These are phyloP conservation scores for Phytopythium kandeliae DNA, from an alignment of 352 stramenopile genomes.

Conservation along the genomic window DNA sequence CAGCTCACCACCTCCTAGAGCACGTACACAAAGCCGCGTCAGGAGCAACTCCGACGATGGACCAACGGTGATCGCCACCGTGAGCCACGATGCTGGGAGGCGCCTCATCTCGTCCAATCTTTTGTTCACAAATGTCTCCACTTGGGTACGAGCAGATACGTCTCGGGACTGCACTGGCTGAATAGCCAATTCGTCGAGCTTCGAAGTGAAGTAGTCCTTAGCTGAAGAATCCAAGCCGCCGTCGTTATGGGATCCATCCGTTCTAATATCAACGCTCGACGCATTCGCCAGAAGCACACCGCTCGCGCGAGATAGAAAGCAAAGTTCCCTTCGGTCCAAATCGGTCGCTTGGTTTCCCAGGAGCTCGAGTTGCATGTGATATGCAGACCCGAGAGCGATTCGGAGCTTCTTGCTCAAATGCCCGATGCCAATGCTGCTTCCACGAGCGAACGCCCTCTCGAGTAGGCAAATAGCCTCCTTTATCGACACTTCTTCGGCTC, in stretches of 20 bases:
- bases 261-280: conserved; percentile 11
- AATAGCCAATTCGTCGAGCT: conserved; percentile 13
- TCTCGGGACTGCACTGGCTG: conserved; percentile 1
- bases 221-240: conserved; percentile 5
- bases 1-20: background rate
- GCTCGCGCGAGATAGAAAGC: conserved; percentile 34
- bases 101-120: conserved; percentile 17
- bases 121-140: conserved; percentile 14
- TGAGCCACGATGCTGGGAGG: conserved; percentile 34
- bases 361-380: conserved; percentile 29
- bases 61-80: conserved; percentile 34
- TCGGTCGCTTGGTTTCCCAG: conserved; percentile 1
- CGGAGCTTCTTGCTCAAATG: conserved; percentile 44
- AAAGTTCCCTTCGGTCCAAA: background rate
- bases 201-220: conserved; percentile 13
- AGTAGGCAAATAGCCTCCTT: conserved; percentile 20
- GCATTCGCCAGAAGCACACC: conserved; percentile 31
- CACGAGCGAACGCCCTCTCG: conserved; percentile 10
- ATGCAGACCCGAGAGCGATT: conserved; percentile 36
- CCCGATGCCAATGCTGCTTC: conserved; percentile 33
- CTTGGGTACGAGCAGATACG: background rate
- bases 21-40: conserved; percentile 31
- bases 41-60: conserved; percentile 43
- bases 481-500: conserved; percentile 1
- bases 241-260: background rate